phyloP scores from a whole-genome alignment of 768 basidiomycete species.

The Xerocomus brunneocitrinus region DNA sequence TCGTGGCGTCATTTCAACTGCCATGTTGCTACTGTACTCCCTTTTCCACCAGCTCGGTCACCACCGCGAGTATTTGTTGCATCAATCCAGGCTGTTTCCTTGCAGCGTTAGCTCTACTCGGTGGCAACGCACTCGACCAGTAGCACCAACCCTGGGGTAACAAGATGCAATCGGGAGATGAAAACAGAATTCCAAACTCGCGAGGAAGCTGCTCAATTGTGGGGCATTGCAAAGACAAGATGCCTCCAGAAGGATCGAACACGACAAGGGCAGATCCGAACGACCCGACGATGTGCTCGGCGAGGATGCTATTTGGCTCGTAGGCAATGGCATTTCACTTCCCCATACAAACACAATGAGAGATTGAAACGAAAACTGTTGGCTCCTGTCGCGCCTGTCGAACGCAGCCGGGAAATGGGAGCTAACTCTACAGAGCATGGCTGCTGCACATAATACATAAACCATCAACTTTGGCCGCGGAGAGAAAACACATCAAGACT shows the following conservation, averaged over 20 bases:
- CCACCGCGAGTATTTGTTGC: slow-evolving; percentile 33
- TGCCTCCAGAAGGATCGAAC: slow-evolving; percentile 57
- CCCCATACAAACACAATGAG: slow-evolving; percentile 51
- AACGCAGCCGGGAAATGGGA: slow-evolving; percentile 54
- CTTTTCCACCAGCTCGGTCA: slow-evolving; percentile 11
- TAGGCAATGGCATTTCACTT: slow-evolving; percentile 32
- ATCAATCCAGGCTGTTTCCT: slow-evolving; percentile 31
- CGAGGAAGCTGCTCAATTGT: slow-evolving; percentile 38
- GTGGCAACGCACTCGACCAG: slow-evolving; percentile 33
- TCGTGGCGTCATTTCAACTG: slow-evolving; percentile 47
- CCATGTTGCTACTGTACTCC: slow-evolving; percentile 50
- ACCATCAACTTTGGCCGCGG: too few species aligned
- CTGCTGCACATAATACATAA: slow-evolving; percentile 40
- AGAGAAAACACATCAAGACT: slow-evolving; percentile 15
- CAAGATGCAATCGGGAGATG: slow-evolving; percentile 28
- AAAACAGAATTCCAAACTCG: slow-evolving; percentile 24
- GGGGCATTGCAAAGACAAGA: slow-evolving; percentile 53
- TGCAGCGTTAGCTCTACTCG: slow-evolving; percentile 21
- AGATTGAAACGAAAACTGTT: slow-evolving; percentile 39
- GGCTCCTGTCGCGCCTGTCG: slow-evolving; percentile 25
- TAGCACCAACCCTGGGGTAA: slow-evolving; percentile 50
- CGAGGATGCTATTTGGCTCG: slow-evolving; percentile 25
- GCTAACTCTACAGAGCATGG: slow-evolving; percentile 48
- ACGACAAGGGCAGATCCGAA: slow-evolving; percentile 32
- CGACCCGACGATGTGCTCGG: slow-evolving; percentile 27